Percentiles rank a stretch among this genome's conserved stretches.
Evolutionary conservation across 768 basidiomycete genomes (phyloP).

Genomic region (Auriscalpium vulgare): DNA sequence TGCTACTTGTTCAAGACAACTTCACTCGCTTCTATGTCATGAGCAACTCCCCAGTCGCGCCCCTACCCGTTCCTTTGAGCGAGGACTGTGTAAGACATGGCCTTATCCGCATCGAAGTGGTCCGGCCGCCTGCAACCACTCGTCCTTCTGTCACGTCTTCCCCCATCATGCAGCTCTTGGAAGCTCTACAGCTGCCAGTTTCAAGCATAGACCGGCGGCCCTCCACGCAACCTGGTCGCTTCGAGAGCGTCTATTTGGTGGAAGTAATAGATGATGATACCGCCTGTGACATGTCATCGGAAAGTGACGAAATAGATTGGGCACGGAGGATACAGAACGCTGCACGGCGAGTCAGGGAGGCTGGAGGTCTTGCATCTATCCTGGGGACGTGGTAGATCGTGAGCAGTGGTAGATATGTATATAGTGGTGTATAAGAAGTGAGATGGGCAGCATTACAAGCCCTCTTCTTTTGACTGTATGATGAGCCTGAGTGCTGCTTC

Average conservation of each 20-base stretch:
- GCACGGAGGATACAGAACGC: not conserved
- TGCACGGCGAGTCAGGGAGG: not conserved
- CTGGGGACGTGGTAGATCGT: slow-evolving; percentile 21
- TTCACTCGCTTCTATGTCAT: slow-evolving; percentile 65
- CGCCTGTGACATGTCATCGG: not conserved
- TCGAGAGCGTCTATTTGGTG: slow-evolving; percentile 56
- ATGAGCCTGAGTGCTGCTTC: slow-evolving; percentile 25
- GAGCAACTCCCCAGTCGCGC: slow-evolving; percentile 23
- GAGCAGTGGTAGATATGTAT: not conserved
- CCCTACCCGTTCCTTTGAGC: not conserved
- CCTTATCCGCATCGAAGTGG: slow-evolving; percentile 29
- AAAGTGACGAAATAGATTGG: not conserved
- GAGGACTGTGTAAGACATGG: slow-evolving; percentile 22
- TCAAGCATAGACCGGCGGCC: slow-evolving; percentile 62
- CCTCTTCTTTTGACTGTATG: slow-evolving; percentile 17
- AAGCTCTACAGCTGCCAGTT: slow-evolving; percentile 34
- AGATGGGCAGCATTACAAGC: not conserved
- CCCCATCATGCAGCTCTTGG: slow-evolving; percentile 23
- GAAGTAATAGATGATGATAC: slow-evolving; percentile 35
- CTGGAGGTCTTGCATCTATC: slow-evolving; percentile 24
- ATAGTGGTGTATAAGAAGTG: not conserved
- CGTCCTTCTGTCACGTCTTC: not conserved
- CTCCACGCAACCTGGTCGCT: slow-evolving; percentile 34
- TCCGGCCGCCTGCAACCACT: not conserved
- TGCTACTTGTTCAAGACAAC: slow-evolving; percentile 38